phyloP scores from a whole-genome alignment of 257 asterid species.

The Handroanthus guayacan region DNA sequence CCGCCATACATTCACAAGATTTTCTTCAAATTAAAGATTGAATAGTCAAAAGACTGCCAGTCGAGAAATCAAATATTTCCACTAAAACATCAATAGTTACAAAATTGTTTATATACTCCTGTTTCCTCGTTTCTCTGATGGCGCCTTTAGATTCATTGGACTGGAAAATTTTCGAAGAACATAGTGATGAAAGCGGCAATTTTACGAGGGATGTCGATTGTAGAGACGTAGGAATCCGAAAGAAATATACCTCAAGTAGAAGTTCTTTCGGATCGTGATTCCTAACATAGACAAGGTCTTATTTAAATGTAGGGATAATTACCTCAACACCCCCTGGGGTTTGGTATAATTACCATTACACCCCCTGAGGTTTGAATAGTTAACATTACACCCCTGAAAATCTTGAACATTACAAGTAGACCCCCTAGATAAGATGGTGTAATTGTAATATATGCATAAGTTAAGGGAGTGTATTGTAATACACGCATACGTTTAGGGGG shows the following conservation, averaged over 20 bases:
- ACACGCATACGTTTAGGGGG: no score
- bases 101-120: neutral
- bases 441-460: no score
- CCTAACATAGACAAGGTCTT: no score
- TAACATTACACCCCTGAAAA: no score
- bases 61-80: neutral
- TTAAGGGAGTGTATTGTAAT: no score
- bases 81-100: neutral
- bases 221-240: neutral
- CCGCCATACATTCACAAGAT: constrained; percentile 32
- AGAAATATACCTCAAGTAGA: neutral
- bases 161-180: neutral
- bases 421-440: no score
- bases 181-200: neutral
- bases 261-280: neutral
- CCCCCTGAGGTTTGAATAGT: no score
- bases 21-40: neutral
- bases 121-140: constrained; percentile 23
- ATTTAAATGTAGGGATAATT: no score
- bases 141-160: neutral
- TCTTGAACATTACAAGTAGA: no score
- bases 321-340: no score
- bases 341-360: no score
- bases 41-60: neutral
- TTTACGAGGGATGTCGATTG: neutral